A percentile compares a stretch with the other conserved stretches of the same genome.
Conservation (phyloP, 768 basidiomycete genomes). For the Auriscalpium vulgare region DNA sequence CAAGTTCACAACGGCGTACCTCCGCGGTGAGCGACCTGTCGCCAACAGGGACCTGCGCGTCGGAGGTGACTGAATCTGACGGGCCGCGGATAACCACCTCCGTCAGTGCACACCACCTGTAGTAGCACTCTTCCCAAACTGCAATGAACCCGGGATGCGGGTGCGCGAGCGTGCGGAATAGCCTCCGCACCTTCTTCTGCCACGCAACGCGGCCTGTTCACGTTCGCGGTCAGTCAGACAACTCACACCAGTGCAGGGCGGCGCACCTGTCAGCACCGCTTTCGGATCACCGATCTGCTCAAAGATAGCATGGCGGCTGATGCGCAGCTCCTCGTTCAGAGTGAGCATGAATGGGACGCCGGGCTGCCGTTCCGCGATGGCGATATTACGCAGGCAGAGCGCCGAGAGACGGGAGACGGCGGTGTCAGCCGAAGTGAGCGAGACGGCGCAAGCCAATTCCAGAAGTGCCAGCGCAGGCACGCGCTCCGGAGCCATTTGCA, state of each 20-base stretch:
- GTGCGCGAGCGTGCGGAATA: slow-evolving; percentile 55
- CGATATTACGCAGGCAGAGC: slow-evolving; percentile 57
- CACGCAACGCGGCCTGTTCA: slow-evolving; percentile 61
- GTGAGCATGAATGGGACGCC: slow-evolving; percentile 43
- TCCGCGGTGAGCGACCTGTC: slow-evolving; percentile 33
- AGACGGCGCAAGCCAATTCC: slow-evolving; percentile 67
- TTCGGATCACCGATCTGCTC: slow-evolving; percentile 75
- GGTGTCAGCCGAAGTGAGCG: slow-evolving; percentile 61
- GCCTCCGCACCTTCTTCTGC: slow-evolving; percentile 72
- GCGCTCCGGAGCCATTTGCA: slow-evolving; percentile 46
- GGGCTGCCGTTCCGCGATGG: slow-evolving; percentile 57
- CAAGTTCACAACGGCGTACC: slow-evolving; percentile 19
- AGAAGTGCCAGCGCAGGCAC: slow-evolving; percentile 56
- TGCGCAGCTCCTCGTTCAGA: slow-evolving; percentile 51
- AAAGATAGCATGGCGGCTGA: slow-evolving; percentile 65
- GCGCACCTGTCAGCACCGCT: slow-evolving; percentile 59
- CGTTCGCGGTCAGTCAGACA: neutral
- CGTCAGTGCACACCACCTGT: slow-evolving; percentile 60
- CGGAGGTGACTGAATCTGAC: slow-evolving; percentile 21
- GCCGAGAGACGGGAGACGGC: slow-evolving; percentile 62
- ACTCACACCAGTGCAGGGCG: neutral
- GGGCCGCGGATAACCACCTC: slow-evolving; percentile 42
- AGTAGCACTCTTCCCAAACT: slow-evolving; percentile 80
- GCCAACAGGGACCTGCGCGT: slow-evolving; percentile 23
- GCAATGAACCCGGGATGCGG: slow-evolving; percentile 64